A percentile compares a stretch with the other conserved stretches of the same genome.
Conservation (phyloP, 768 basidiomycete species). For the Russula earlei region DNA sequence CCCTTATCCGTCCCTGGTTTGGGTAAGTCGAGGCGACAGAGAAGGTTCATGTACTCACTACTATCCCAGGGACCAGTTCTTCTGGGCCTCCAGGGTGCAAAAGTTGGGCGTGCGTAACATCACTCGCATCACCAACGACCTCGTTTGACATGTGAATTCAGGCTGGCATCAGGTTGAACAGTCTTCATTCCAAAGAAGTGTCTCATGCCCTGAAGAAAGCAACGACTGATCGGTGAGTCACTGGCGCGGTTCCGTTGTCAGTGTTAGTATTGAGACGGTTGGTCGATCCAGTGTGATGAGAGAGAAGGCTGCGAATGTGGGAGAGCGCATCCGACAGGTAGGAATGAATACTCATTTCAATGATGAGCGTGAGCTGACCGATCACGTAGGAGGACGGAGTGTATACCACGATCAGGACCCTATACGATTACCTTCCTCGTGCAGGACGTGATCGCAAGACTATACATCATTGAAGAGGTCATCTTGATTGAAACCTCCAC, state of each 20-base stretch:
- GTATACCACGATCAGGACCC: slow-evolving; percentile 41
- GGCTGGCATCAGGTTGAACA: slow-evolving; percentile 45
- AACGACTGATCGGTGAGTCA: slow-evolving; percentile 40
- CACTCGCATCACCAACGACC: background rate
- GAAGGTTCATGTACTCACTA: background rate
- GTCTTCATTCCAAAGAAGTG: slow-evolving; percentile 38
- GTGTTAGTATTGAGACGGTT: background rate
- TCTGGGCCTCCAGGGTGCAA: slow-evolving; percentile 55
- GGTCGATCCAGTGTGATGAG: slow-evolving; percentile 38
- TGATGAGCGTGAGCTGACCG: background rate
- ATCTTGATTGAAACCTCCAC: background rate
- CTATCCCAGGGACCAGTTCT: slow-evolving; percentile 41
- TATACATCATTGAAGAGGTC: slow-evolving; percentile 2
- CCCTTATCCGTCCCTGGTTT: slow-evolving; percentile 63
- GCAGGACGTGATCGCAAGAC: slow-evolving; percentile 25
- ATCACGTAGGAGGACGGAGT: slow-evolving; percentile 47
- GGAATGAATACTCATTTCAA: slow-evolving; percentile 6
- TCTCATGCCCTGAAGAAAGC: slow-evolving; percentile 47
- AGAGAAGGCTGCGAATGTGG: slow-evolving; percentile 44
- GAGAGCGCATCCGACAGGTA: slow-evolving; percentile 34
- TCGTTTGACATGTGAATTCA: slow-evolving; percentile 14
- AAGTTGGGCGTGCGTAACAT: slow-evolving; percentile 41
- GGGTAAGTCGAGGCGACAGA: slow-evolving; percentile 28
- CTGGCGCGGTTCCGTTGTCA: background rate
- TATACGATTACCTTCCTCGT: slow-evolving; percentile 43